A percentile compares a stretch with the other conserved stretches of the same genome.
These are phyloP conservation scores for Articulospora tetracladia DNA, from an alignment of 495 filamentous ascomycete species.

Conservation along the genomic window DNA sequence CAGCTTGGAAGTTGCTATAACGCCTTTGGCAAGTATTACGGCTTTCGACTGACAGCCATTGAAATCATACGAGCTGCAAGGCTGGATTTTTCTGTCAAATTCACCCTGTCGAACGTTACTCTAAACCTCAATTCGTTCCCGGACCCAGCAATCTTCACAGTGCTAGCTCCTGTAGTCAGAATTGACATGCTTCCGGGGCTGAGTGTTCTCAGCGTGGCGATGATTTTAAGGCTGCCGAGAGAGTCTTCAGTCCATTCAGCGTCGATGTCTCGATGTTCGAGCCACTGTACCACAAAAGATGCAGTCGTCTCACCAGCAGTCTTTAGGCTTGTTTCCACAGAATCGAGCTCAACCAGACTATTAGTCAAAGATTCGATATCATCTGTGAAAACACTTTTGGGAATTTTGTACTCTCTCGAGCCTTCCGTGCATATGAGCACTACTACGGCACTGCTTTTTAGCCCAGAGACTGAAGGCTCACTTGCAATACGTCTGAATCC, in stretches of 20 bases:
- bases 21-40: too few species aligned
- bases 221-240: too few species aligned
- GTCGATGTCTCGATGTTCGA: not conserved
- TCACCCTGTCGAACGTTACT: too few species aligned
- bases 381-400: not conserved
- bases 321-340: not conserved
- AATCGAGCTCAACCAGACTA: not conserved
- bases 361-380: not conserved
- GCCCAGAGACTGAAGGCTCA: constrained; percentile 23
- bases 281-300: not conserved
- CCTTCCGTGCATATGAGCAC: constrained; percentile 50
- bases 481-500: constrained; percentile 41
- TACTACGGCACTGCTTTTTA: constrained; percentile 38
- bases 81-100: too few species aligned
- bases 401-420: constrained; percentile 1
- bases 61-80: too few species aligned
- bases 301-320: not conserved
- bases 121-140: too few species aligned
- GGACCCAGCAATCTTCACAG: too few species aligned
- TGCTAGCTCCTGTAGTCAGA: too few species aligned
- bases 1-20: too few species aligned
- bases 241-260: not conserved
- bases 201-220: too few species aligned
- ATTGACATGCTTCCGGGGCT: too few species aligned
- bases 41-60: too few species aligned